phyloP scores from a whole-genome alignment of 192 early-diverging fungal genomes.

The Tieghemiomyces parasiticus region DNA sequence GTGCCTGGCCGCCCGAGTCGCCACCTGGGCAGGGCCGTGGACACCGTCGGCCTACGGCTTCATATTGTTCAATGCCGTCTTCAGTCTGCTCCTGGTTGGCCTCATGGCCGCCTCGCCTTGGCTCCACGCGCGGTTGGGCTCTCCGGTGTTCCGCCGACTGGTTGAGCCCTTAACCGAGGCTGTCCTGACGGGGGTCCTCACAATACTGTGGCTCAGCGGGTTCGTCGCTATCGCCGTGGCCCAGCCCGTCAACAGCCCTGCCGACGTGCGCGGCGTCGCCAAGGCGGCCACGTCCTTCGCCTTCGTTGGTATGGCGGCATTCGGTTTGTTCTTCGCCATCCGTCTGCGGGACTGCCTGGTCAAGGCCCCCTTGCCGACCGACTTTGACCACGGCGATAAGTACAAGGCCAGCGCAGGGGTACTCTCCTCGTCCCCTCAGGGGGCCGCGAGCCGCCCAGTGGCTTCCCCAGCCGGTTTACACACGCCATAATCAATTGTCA shows the following conservation, averaged over 20 bases:
- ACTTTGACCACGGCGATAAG: not conserved
- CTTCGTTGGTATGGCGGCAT: not conserved
- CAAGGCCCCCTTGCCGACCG: not conserved
- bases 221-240: conserved; percentile 8
- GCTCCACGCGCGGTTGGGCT: conserved; percentile 1
- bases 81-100: conserved; percentile 3
- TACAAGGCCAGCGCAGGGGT: not conserved
- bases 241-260: not conserved
- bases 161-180: conserved; percentile 10
- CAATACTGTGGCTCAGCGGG: conserved; percentile 9
- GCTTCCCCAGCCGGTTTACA: too few species aligned
- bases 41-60: conserved; percentile 9
- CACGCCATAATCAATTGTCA: too few species aligned
- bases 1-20: conserved; percentile 8
- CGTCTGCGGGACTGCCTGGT: conserved; percentile 3
- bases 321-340: conserved; percentile 9
- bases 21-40: not conserved
- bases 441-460: too few species aligned
- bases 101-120: not conserved
- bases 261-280: conserved; percentile 2
- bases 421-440: not conserved
- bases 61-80: conserved; percentile 10
- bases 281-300: conserved; percentile 1
- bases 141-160: not conserved
- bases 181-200: conserved; percentile 5